Evolutionary conservation across 2,329 filamentous ascomycete genomes (phyloP), one percentile per base, ranked within the genome.

Genomic region (Fusarium virguliforme): DNA sequence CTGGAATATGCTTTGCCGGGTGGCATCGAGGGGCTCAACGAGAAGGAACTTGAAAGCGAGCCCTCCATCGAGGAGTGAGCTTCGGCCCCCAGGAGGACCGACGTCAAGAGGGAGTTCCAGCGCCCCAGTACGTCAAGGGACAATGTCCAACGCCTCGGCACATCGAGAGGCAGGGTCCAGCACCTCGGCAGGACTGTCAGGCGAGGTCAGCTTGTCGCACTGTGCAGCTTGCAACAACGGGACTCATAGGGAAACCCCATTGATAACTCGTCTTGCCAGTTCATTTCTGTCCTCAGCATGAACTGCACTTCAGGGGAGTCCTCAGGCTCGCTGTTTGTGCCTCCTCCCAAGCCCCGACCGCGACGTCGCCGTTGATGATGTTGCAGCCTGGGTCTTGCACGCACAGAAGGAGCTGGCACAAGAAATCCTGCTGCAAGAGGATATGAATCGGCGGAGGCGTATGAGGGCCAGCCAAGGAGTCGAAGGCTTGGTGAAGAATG

Each of bases 271-370:
- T n/a, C 28, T 22, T 43, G 48, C 4, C 10, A 3, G 4, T 54
- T 65, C 4, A 34, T 65, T 2, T 66, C 72, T 48, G 24, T 24
- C 32, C 37, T 75, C 15, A 71, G 70, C 51, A 65, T 74, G 13
- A 64, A 75, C 12, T 60, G 74, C 18, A 66, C 68, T 13, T 73
- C 60, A 64, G 71, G 66, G 58, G 74, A 71, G 9, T 72, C 56
- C 67, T 74, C n/a, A 53, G 32, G 1, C 67, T 18, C 18, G 18
- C 18, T 18, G 18, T 18, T 18, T 18, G 18, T 18, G 18, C 18
- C 18, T 18, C 18, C 57, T 62, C 37, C 68, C 74, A 43, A 67
- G 67, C 18, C 64, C 37, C 22, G 24, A 30, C 30, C 13, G 12
- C 7, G 22, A 22, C 8, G 30, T 22, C 15, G 30, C 54, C 18